Evolutionary conservation across 176 grass and related monocot species (phyloP), one percentile per base, ranked within the genome.

Genomic region (Oryza brachyantha): DNA sequence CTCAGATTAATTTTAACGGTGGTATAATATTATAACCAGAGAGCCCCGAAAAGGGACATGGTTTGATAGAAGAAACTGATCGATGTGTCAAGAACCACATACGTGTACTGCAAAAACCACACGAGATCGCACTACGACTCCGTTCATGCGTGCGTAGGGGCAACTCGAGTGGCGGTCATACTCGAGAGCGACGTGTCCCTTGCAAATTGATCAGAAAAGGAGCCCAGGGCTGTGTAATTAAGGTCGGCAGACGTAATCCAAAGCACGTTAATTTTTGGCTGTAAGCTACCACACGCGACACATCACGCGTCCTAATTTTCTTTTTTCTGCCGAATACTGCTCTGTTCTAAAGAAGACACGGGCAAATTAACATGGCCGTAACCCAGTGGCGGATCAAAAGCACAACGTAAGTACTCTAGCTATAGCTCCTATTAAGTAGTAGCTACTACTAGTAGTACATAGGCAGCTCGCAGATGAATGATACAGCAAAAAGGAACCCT

Each of bases 161-260:
- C 71, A n/a, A 24, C 8, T 41, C 26, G 14, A 84, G 72, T 85
- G 82, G n/a, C 76, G 0, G 72, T 85, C 87, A 66, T 77, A 8
- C 43, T 84, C 77, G 84, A 81, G 75, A 75, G 71, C 57, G 86
- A 84, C 28, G 62, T 40, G 67, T 29, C 68, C 48, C 5, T 68
- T 64, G 10, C 68, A 79, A 50, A 74, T 68, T 31, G 63, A 29
- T 67, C 7, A 29, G 75, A 46, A 87, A 10, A 64, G 67, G 22
- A 79, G 39, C 50, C 24, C 26, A 25, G 21, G 43, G 84, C 64
- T 76, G n/a, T 57, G 57, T 19, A 52, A 52, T 52, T 52, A 76
- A 8, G 42, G 57, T 81, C 77, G 81, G 87, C 76, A 71, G 81
- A 71, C 71, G 71, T 77, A 65, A 81, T 76, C 81, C 82, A n/a